Evolutionary conservation across 2,329 filamentous ascomycete species (phyloP).

Genomic region (Sporothrix humicola): DNA sequence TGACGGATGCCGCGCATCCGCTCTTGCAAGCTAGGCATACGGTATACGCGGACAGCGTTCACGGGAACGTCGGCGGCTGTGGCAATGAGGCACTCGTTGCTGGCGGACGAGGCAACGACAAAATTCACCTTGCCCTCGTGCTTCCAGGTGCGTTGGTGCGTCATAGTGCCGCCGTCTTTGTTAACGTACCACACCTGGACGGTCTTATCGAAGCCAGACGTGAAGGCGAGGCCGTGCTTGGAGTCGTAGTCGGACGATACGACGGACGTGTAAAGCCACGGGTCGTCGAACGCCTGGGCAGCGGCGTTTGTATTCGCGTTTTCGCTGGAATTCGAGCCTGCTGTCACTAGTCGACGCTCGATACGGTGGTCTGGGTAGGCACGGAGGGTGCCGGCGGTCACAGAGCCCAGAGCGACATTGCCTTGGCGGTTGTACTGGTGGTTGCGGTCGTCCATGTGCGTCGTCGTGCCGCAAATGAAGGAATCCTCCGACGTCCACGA

Average conservation of each 20-base stretch:
- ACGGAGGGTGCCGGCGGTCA: conserved; percentile 50
- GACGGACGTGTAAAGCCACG: conserved; percentile 69
- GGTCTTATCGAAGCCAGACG: conserved; percentile 65
- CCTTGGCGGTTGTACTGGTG: conserved; percentile 71
- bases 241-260: conserved; percentile 64
- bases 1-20: conserved; percentile 44
- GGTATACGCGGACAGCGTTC: conserved; percentile 64
- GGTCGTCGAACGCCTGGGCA: conserved; percentile 59
- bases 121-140: conserved; percentile 68
- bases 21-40: conserved; percentile 43
- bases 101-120: conserved; percentile 61
- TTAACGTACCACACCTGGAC: conserved; percentile 64
- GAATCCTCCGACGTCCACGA: conserved; percentile 60
- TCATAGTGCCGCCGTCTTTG: conserved; percentile 50
- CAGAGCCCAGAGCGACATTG: conserved; percentile 64
- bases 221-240: conserved; percentile 56
- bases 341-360: conserved; percentile 57
- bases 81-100: conserved; percentile 57
- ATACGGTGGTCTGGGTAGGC: conserved; percentile 65
- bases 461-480: conserved; percentile 67
- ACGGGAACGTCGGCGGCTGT: conserved; percentile 63
- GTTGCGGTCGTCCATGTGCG: conserved; percentile 66
- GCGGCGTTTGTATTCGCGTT: conserved; percentile 52
- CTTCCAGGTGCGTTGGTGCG: conserved; percentile 56
- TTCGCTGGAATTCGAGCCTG: no score